Base-by-base conservation (phyloP, 1,139 yeast species). In the Diutina rugosa region DNA sequence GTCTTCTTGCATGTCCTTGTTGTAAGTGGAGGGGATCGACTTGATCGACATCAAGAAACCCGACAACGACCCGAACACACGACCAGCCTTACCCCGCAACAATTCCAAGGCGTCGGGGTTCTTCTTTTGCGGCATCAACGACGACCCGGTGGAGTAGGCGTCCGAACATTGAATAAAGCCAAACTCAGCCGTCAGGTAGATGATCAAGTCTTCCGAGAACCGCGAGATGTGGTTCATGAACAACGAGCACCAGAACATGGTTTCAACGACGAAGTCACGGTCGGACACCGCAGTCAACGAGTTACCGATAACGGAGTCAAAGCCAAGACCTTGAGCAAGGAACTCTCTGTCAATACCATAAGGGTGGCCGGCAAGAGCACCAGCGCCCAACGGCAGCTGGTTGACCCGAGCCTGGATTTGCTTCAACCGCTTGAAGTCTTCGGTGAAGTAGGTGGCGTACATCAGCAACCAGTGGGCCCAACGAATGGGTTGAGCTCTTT, bases 321-420 rank as follows among this genome's bases (percentile, higher is more conserved):
- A 93, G 0, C 91, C 95, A 55, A 93, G 78, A 16, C 83, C 87
- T 56, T 77, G 66, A 29, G 98, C 96, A 62, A 93, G 73, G 66
- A 74, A 90, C 67, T 91, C 96, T 68, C 99, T 82, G 71, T 93
- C 98, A 62, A 93, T 90, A 21, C 98, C 98, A 68, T 91, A 93
- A 55, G 99, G 99, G 69, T 93, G 99, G 57, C 99, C 99, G 16
- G 99, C 99, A 60, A 93, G 79, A 4, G 99, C 99, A 65, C 99
- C 99, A 9, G 93, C 84, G 51, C 99, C 99, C 60, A 93, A 78
- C 49, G 99, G 99, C 52, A 90, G 85, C 63, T 80, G 82, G 69
- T 95, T 95, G 58, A 90, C 84, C 70, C 99, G 84, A 59, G 76
- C 84, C 63, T 87, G 80, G 56, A 93, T 79, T 72, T 93, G 95